phyloP scores from a whole-genome alignment of 2,329 filamentous ascomycete genomes.

The Chaetomium olivaceum region DNA sequence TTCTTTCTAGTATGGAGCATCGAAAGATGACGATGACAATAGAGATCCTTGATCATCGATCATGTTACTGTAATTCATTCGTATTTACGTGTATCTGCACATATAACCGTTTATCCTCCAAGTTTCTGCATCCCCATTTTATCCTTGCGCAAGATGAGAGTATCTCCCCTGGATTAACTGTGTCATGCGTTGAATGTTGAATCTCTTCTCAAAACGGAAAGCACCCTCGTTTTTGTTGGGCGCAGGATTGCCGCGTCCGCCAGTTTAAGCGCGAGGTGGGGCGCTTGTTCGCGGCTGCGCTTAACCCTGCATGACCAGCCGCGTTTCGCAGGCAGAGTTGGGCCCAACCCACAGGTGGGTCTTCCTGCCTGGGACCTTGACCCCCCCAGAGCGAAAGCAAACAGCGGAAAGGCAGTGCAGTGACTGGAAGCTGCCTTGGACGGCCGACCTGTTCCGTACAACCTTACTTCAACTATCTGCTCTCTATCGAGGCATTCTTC shows the following conservation, averaged over 20 bases:
- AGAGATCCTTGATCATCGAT: neutral
- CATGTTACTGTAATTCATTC: neutral
- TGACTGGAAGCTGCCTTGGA: conserved; percentile 17
- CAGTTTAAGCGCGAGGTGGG: neutral
- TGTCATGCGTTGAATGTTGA: too few species aligned
- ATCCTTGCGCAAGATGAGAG: too few species aligned
- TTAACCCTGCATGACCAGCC: conserved; percentile 11
- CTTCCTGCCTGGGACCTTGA: conserved; percentile 24
- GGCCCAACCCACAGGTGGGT: conserved; percentile 15
- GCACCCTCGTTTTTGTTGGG: neutral
- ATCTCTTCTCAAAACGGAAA: neutral
- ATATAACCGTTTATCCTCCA: too few species aligned
- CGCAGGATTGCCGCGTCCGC: conserved; percentile 1
- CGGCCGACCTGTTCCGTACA: neutral
- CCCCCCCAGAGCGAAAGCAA: conserved; percentile 1
- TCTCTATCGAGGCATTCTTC: neutral
- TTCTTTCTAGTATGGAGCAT: conserved; percentile 1
- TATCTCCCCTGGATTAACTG: too few species aligned
- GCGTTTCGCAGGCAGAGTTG: conserved; percentile 9
- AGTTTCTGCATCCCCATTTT: too few species aligned
- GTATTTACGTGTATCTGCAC: neutral
- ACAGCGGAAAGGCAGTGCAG: conserved; percentile 7
- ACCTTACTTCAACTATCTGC: neutral
- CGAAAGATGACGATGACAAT: neutral
- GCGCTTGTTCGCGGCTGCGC: conserved; percentile 26